Percentiles rank a stretch among this genome's conserved stretches.
These are phyloP conservation scores for Podosphaera fusca DNA, from an alignment of 2,329 filamentous ascomycete species.

Conservation along the genomic window DNA sequence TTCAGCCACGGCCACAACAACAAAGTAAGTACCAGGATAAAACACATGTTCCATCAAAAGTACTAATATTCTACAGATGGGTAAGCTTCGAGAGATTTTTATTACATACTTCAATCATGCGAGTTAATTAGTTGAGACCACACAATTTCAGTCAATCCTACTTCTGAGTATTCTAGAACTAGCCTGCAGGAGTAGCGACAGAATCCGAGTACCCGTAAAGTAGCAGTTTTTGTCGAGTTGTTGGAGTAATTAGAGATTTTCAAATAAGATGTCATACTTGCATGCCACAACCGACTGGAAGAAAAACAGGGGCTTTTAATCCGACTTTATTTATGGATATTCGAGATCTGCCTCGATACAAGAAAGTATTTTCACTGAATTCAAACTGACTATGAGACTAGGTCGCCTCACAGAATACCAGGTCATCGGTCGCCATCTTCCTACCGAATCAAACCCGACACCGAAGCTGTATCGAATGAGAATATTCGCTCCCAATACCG, in stretches of 20 bases:
- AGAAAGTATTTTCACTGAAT: too few relatives aligned
- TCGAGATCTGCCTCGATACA: too few relatives aligned
- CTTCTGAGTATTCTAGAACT: too few relatives aligned
- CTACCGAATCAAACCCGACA: constrained; percentile 87
- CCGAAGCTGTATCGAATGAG: constrained; percentile 99
- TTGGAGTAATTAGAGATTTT: too few relatives aligned
- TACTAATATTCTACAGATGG: constrained; percentile 28
- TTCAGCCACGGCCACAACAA: constrained; percentile 22
- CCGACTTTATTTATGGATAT: too few relatives aligned
- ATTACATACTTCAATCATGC: neutral
- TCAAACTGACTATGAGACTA: constrained; percentile 18
- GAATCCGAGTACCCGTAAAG: too few relatives aligned
- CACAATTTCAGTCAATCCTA: too few relatives aligned
- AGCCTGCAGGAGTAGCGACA: too few relatives aligned
- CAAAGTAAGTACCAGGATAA: constrained; percentile 23
- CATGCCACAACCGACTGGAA: too few relatives aligned
- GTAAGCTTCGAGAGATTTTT: constrained; percentile 25
- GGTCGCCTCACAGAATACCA: constrained; percentile 99
- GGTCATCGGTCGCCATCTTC: constrained; percentile 98
- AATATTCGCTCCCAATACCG: constrained; percentile 94
- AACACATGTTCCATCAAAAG: constrained; percentile 7
- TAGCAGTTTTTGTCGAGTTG: too few relatives aligned
- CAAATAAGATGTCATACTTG: too few relatives aligned
- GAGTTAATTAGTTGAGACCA: neutral
- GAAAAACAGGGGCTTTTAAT: too few relatives aligned